Conservation (phyloP, 768 basidiomycete species). For the Russula lepida region DNA sequence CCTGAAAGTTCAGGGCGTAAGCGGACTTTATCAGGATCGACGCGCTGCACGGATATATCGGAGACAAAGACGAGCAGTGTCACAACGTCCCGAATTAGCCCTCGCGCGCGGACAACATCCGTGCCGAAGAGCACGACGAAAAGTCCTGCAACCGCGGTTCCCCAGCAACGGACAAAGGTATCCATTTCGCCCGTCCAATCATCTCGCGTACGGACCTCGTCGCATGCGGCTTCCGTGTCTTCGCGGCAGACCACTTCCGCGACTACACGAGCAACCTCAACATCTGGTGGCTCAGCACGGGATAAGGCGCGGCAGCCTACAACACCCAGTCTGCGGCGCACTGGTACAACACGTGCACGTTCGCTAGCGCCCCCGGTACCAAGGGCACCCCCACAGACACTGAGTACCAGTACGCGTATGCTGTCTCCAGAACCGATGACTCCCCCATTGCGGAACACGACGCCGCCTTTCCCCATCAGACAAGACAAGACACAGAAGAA, state of each 20-base stretch:
- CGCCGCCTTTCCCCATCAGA: slow-evolving; percentile 28
- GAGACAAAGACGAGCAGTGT: not conserved
- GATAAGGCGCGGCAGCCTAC: slow-evolving; percentile 5
- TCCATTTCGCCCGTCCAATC: slow-evolving; percentile 3
- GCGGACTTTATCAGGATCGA: slow-evolving; percentile 15
- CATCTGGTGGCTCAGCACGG: not conserved
- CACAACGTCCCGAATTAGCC: not conserved
- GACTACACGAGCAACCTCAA: not conserved
- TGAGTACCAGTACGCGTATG: slow-evolving; percentile 13
- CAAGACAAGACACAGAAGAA: slow-evolving; percentile 15
- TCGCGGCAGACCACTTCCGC: not conserved
- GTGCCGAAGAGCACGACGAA: slow-evolving; percentile 9
- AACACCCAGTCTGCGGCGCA: slow-evolving; percentile 3
- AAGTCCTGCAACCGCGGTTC: not conserved
- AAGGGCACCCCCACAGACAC: not conserved
- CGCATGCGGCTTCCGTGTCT: slow-evolving; percentile 1
- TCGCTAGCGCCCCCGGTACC: slow-evolving; percentile 11
- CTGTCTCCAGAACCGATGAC: slow-evolving; percentile 18
- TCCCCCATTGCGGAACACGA: slow-evolving; percentile 18
- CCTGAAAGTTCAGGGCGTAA: slow-evolving; percentile 7
- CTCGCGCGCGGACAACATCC: slow-evolving; percentile 18
- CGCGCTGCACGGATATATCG: slow-evolving; percentile 6
- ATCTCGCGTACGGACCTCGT: not conserved
- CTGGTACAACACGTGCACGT: not conserved
- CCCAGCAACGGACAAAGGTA: slow-evolving; percentile 12